Evolutionary conservation across 352 stramenopile genomes (phyloP).

Genomic region (Pythium angustatum): DNA sequence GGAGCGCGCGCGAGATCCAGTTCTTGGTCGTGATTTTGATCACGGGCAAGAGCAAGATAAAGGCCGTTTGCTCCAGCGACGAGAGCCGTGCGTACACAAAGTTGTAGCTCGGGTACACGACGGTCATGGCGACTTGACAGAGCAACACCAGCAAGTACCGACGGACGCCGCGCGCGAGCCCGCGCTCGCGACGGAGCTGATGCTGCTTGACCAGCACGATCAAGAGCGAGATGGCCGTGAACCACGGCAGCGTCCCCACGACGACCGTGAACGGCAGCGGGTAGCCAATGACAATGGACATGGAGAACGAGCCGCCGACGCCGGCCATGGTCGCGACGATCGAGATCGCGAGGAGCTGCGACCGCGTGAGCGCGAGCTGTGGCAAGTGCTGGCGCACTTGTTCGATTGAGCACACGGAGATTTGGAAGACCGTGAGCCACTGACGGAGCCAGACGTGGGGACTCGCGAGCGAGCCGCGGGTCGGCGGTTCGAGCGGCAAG

Average conservation of each 20-base stretch:
- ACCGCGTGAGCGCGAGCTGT: background rate
- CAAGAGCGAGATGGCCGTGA: constrained; percentile 19
- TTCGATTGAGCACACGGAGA: constrained; percentile 6
- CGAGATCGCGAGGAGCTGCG: background rate
- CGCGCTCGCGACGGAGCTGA: background rate
- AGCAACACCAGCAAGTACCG: constrained; percentile 14
- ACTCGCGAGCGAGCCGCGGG: background rate
- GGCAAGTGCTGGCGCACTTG: constrained; percentile 11
- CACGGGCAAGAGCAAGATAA: constrained; percentile 36
- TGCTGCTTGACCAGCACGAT: constrained; percentile 4
- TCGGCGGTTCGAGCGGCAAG: constrained; percentile 5
- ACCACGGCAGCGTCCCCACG: constrained; percentile 31
- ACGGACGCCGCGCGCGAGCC: background rate
- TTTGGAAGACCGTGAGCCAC: background rate
- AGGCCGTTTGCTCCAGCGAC: constrained; percentile 13
- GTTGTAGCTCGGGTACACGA: constrained; percentile 28
- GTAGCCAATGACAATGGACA: constrained; percentile 30
- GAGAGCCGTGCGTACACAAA: constrained; percentile 19
- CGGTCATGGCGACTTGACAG: constrained; percentile 17
- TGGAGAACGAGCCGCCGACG: background rate
- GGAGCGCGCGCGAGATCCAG: constrained; percentile 32
- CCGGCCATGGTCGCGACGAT: background rate
- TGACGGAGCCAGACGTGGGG: constrained; percentile 11
- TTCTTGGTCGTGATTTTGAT: constrained; percentile 48
- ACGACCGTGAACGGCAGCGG: constrained; percentile 44